phyloP scores from a whole-genome alignment of 2,329 filamentous ascomycete genomes.

The Tympanopsis confertula region DNA sequence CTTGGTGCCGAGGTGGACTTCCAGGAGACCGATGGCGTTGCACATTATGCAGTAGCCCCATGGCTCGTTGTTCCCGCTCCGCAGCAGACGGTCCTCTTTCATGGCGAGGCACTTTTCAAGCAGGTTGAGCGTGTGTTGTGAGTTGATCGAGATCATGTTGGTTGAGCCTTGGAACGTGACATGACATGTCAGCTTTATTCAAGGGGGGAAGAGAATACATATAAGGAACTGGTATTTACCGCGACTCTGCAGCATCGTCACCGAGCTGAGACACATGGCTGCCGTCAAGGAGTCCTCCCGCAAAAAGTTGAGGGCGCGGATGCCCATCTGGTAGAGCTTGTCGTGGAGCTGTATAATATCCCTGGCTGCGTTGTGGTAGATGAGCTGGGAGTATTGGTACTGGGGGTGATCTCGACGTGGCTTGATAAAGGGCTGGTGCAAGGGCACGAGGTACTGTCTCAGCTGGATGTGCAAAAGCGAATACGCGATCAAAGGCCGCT shows the following conservation, averaged over 20 bases:
- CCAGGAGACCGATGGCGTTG: constrained; percentile 43
- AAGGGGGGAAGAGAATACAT: neutral
- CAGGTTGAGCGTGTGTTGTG: constrained; percentile 46
- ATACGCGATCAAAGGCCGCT: constrained; percentile 45
- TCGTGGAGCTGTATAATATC: constrained; percentile 52
- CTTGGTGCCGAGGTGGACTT: constrained; percentile 46
- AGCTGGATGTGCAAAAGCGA: constrained; percentile 49
- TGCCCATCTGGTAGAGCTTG: constrained; percentile 44
- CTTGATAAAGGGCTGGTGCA: constrained; percentile 49
- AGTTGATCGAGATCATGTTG: constrained; percentile 52
- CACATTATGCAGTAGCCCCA: constrained; percentile 56
- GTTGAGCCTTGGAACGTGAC: constrained; percentile 26
- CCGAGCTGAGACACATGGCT: constrained; percentile 48
- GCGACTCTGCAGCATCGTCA: constrained; percentile 47
- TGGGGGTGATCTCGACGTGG: constrained; percentile 46
- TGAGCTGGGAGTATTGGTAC: constrained; percentile 50
- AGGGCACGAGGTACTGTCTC: constrained; percentile 47
- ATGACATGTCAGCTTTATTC: neutral
- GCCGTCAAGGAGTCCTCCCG: constrained; percentile 48
- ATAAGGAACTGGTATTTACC: too few species aligned
- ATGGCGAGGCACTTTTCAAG: constrained; percentile 48
- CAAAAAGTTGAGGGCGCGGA: constrained; percentile 46
- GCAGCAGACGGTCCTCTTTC: constrained; percentile 47
- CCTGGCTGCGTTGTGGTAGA: constrained; percentile 50
- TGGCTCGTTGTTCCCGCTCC: constrained; percentile 52